Evolutionary conservation across 345 rosid genomes (phyloP), one percentile per base, ranked within the genome.

Genomic region (Gossypium turneri): DNA sequence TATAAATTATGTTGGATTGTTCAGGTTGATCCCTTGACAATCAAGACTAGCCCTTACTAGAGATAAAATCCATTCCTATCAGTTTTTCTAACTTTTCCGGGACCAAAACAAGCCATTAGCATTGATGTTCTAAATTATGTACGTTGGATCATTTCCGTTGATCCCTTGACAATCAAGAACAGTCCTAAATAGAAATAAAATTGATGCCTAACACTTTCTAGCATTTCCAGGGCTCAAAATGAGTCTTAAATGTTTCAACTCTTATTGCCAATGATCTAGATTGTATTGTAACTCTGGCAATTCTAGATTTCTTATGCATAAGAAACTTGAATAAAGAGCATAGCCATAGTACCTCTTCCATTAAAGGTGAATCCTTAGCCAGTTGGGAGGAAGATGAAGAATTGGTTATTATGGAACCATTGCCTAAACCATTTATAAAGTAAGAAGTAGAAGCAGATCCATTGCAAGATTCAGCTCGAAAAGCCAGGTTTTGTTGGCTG

Each of bases 381-480:
- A 95, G 78, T 75, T 89, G 94, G 72, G 93, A 85, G 70, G 90
- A 90, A 50, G 99, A 90, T 8, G 85, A 88, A 41, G 93, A 91
- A 80, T 86, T 87, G 38, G 91, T 81, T 92, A 93, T 80, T 71
- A 80, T 85, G 68, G 97, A 88, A 38, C 98, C 90, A 55, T 86
- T 93, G 81, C 91, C 91, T 78, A 90, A 85, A 84, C 94, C 88
- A 25, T 89, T 79, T 56, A 92, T 81, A 82, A 95, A 91, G 85
- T 87, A 86, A 17, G 92, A 86, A 72, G 97, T 90, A 1, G 97
- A 94, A 70, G 90, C 94, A 72, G 97, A 90, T 58, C 97, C 96
- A 57, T 89, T 86, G 84, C 92, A 84, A 12, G 79, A 78, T 73
- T 95, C 97, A 24, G 87, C 74, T 75, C 85, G 94, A 58, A 82